Base-by-base conservation (phyloP, 805 yeast genomes). In the Maudiozyma saulgeensis region DNA sequence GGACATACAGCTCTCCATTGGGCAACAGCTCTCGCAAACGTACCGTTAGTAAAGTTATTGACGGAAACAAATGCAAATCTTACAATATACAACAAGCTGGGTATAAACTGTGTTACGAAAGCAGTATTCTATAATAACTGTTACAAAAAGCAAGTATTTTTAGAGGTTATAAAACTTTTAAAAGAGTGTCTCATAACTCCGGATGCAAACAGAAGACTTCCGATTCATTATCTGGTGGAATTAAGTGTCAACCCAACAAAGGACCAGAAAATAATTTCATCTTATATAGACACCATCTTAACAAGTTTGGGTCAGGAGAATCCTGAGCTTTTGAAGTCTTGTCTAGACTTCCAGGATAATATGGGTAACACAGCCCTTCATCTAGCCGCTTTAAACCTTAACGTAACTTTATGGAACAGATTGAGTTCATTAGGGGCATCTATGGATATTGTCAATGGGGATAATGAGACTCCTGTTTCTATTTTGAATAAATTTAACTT, bases 291-390 rank as follows among this genome's bases (percentile, higher is more conserved):
- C 44, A 63, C 70, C 1, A 74, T 80, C 25, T 61, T 80, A 41
- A 69, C 70, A 44, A 73, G 69, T 52, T 60, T 79, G 44, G 61
- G 54, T 15, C 56, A 63, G 28, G 69, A 65, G 3, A 70, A 72
- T 45, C 69, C 69, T 45, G 68, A 73, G 19, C 57, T 80, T 45
- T 73, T 82, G 41, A 76, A 77, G 45, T 77, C 81, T 54, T 70
- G 84, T 40, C 61, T 84, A 28, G 85, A 87, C 60, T 89, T 82
- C 57, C 87, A 80, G 60, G 98, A 93, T 65, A 74, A 73, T 21
- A 75, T 80, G 52, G 97, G 97, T 4, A 87, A 89, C 56, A 87
- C 96, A 0, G 87, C 95, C 6, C 68, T 89, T 45, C 95, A 88
- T 58, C 70, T 91, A 43, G 89, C 96, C 0, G 78, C 71, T 6